A percentile compares a stretch with the other conserved stretches of the same genome.
Conservation (phyloP, 495 filamentous ascomycete genomes). For the Margaritispora aquatica region DNA sequence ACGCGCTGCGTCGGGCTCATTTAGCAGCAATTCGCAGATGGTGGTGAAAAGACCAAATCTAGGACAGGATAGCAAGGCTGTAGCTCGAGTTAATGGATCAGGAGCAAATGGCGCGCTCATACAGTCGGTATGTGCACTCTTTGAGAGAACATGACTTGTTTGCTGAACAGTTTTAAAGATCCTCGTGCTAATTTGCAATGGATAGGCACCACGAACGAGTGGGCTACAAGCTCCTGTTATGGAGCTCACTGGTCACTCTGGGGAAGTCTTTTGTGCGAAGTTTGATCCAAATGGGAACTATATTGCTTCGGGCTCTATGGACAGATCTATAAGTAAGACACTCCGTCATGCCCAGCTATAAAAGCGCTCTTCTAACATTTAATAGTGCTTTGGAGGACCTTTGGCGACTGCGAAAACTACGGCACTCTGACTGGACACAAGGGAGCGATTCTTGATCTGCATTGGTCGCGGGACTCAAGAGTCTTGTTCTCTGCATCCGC, state of each 20-base stretch:
- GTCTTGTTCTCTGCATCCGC: conserved; percentile 91
- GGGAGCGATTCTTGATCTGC: conserved; percentile 83
- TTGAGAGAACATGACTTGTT: conserved; percentile 4
- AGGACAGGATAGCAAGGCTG: conserved; percentile 54
- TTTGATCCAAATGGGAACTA: conserved; percentile 84
- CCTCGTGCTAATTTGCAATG: conserved; percentile 17
- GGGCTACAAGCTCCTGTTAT: conserved; percentile 87
- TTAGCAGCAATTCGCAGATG: conserved; percentile 70
- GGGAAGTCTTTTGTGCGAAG: conserved; percentile 84
- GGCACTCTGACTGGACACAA: conserved; percentile 81
- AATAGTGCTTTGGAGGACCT: conserved; percentile 86
- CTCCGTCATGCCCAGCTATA: not conserved
- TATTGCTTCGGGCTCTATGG: conserved; percentile 94
- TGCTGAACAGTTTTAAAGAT: conserved; percentile 18
- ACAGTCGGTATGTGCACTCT: conserved; percentile 61
- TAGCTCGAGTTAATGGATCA: conserved; percentile 58
- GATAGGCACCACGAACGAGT: conserved; percentile 75
- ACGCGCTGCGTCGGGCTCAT: conserved; percentile 73
- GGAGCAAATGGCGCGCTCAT: conserved; percentile 67
- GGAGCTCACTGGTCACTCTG: conserved; percentile 76
- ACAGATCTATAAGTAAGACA: conserved; percentile 77
- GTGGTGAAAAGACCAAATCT: conserved; percentile 89
- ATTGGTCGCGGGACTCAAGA: conserved; percentile 92
- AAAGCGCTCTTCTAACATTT: conserved; percentile 9
- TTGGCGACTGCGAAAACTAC: conserved; percentile 90